Conservation (phyloP, 805 yeast species). For the Candida ficus region DNA sequence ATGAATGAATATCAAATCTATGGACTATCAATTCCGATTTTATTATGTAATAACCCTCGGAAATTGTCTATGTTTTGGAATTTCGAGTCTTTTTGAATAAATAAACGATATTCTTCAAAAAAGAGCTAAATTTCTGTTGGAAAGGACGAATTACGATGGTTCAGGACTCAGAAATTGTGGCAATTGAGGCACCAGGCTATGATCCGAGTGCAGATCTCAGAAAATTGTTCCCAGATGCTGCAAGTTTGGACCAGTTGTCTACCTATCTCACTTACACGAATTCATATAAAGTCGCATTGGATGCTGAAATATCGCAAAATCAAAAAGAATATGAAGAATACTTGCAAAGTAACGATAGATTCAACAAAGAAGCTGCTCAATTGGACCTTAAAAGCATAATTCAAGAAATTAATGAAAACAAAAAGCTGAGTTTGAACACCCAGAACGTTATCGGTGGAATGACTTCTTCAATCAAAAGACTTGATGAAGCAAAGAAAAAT, state of each 20-base stretch:
- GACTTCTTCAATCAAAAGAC: constrained; percentile 70
- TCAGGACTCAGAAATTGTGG: neutral
- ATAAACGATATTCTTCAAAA: too few relatives aligned
- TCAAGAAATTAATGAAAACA: constrained; percentile 41
- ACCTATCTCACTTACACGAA: constrained; percentile 44
- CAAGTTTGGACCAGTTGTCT: constrained; percentile 46
- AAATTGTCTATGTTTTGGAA: too few relatives aligned
- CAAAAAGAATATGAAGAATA: constrained; percentile 30
- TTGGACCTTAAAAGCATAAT: constrained; percentile 33
- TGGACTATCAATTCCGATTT: too few relatives aligned
- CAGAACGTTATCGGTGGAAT: constrained; percentile 58
- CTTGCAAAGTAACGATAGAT: constrained; percentile 18
- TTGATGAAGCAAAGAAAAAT: constrained; percentile 82
- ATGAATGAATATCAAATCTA: too few relatives aligned
- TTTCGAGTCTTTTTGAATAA: too few relatives aligned
- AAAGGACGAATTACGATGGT: neutral
- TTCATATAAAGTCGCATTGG: constrained; percentile 45
- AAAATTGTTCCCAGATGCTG: constrained; percentile 45
- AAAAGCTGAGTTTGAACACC: constrained; percentile 45
- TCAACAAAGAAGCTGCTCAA: constrained; percentile 16
- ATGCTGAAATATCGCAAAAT: constrained; percentile 36
- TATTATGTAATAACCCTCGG: too few relatives aligned
- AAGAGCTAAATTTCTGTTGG: neutral
- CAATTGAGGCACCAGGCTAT: constrained; percentile 36
- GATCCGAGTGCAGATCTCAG: constrained; percentile 51